Evolutionary conservation across 2,329 filamentous ascomycete genomes (phyloP).

Genomic region (Capronia americana): DNA sequence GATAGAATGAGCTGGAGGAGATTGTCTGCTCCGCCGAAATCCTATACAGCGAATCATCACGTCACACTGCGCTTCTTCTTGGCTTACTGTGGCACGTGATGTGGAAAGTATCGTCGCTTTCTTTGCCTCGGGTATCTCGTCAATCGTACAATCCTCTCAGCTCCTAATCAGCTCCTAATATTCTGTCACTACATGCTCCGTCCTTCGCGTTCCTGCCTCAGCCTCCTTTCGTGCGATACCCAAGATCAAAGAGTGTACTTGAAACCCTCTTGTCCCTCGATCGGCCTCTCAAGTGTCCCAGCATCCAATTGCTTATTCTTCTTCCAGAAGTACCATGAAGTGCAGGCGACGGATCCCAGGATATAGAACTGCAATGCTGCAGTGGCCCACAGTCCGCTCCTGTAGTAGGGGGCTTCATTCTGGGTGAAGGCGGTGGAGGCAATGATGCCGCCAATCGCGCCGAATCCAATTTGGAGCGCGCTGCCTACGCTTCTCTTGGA

Average conservation of each 20-base stretch:
- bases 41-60: not conserved
- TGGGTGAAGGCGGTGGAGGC: constrained; percentile 37
- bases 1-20: not conserved
- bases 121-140: no score
- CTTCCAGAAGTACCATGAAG: constrained; percentile 43
- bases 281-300: constrained; percentile 43
- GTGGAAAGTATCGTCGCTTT: not conserved
- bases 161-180: no score
- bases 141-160: no score
- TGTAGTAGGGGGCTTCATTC: constrained; percentile 40
- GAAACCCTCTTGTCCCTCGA: constrained; percentile 44
- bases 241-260: constrained; percentile 25
- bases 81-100: not conserved
- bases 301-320: constrained; percentile 45
- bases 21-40: not conserved
- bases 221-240: no score
- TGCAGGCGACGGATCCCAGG: constrained; percentile 40
- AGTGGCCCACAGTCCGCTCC: constrained; percentile 37
- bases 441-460: constrained; percentile 41
- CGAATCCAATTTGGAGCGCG: constrained; percentile 53
- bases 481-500: constrained; percentile 40
- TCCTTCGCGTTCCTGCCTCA: not conserved
- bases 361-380: constrained; percentile 29
- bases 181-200: no score
- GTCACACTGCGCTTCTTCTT: not conserved